Conservation (phyloP, 306 rosid genomes). For the Cucurbita pepo region DNA sequence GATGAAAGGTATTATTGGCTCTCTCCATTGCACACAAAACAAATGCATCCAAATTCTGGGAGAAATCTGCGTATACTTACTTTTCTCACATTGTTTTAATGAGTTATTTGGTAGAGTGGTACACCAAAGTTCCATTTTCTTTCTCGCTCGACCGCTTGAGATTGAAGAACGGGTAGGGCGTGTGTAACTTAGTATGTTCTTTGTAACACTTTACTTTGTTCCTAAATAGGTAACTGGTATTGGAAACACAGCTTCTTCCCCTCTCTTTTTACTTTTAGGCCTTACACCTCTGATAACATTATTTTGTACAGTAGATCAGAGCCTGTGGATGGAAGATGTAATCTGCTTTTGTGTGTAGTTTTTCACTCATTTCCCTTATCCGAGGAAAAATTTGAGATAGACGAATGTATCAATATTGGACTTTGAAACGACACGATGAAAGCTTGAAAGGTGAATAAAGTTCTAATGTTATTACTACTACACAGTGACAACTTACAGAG, state of each 20-base stretch:
- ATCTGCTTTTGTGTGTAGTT: neutral
- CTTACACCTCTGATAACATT: neutral
- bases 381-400: neutral
- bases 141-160: neutral
- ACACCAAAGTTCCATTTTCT: neutral
- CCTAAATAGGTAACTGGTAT: neutral
- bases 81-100: neutral
- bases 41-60: slow-evolving; percentile 1
- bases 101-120: slow-evolving; percentile 1
- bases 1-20: neutral
- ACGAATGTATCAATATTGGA: no score
- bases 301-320: slow-evolving; percentile 3
- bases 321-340: neutral
- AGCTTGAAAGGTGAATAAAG: neutral
- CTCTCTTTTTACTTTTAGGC: neutral
- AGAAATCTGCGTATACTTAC: neutral
- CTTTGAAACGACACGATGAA: neutral
- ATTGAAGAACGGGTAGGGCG: neutral
- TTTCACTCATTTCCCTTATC: neutral
- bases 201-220: slow-evolving; percentile 1
- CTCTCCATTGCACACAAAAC: neutral
- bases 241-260: neutral
- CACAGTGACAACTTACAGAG: neutral
- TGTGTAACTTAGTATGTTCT: neutral
- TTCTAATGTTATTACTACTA: no score